Conservation (phyloP, 306 rosid species). For the Quercus glauca region DNA sequence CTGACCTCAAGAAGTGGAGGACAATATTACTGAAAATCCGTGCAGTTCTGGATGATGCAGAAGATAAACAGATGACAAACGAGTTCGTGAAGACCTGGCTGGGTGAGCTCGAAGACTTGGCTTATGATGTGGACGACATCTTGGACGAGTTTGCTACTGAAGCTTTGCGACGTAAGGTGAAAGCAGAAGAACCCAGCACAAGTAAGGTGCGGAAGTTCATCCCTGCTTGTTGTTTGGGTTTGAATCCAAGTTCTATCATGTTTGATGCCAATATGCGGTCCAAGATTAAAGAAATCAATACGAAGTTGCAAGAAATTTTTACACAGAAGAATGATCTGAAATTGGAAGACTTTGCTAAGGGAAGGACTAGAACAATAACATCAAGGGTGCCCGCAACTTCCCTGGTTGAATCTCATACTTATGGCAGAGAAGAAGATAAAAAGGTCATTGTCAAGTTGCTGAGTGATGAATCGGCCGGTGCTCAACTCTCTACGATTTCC, state of each 20-base stretch:
- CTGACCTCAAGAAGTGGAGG: too few relatives aligned
- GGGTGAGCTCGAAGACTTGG: constrained; percentile 6
- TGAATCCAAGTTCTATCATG: background rate
- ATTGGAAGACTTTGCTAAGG: background rate
- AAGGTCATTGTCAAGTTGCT: background rate
- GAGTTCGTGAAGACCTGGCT: background rate
- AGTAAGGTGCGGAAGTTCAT: background rate
- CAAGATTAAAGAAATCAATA: too few relatives aligned
- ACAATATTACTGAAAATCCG: fast-evolving
- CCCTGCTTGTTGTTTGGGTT: background rate
- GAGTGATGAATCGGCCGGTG: background rate
- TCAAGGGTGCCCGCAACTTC: background rate
- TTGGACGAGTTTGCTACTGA: constrained; percentile 15
- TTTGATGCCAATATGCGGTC: too few relatives aligned
- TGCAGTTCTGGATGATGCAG: background rate
- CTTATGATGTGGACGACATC: constrained; percentile 12
- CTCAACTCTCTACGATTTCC: background rate
- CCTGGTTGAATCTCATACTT: background rate
- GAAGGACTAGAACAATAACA: background rate
- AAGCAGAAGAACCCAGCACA: background rate
- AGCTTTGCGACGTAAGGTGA: background rate
- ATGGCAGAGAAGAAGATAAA: constrained; percentile 17
- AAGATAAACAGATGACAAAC: background rate
- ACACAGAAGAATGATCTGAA: too few relatives aligned
- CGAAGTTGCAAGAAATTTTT: too few relatives aligned